Percentiles rank a stretch among this genome's conserved stretches.
Evolutionary conservation across 116 monocot genomes (phyloP).

Genomic region (Dioscorea cayenensis): DNA sequence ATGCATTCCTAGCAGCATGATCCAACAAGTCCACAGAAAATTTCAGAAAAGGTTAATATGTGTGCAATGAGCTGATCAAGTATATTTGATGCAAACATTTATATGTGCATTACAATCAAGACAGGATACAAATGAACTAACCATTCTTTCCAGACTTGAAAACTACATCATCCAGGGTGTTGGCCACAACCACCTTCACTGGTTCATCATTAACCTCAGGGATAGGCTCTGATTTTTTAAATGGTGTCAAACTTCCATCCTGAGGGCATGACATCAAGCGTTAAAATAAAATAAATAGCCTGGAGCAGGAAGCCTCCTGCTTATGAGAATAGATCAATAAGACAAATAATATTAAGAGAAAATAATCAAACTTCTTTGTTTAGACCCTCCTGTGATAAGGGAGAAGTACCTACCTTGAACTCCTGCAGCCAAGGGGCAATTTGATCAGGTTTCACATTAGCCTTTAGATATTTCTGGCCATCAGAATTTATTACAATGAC

Average conservation of each 20-base stretch:
- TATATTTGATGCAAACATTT: background rate
- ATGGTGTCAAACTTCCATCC: slow-evolving; percentile 69
- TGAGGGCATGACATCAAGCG: slow-evolving; percentile 12
- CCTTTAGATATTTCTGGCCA: slow-evolving; percentile 63
- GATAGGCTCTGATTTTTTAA: slow-evolving; percentile 80
- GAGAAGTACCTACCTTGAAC: slow-evolving; percentile 35
- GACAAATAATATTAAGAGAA: too few species aligned
- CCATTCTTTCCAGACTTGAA: slow-evolving; percentile 83
- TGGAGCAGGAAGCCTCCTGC: background rate
- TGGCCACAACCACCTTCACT: slow-evolving; percentile 86
- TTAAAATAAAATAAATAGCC: background rate
- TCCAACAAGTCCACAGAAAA: background rate
- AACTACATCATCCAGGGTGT: slow-evolving; percentile 63
- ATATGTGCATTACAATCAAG: background rate
- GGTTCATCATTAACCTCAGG: slow-evolving; percentile 85
- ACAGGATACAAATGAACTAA: slow-evolving; percentile 6
- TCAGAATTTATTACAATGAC: slow-evolving; percentile 58
- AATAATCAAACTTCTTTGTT: background rate
- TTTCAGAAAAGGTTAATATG: background rate
- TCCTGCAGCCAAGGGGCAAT: slow-evolving; percentile 77
- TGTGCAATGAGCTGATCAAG: too few species aligned
- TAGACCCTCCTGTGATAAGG: background rate
- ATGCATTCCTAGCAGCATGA: too few species aligned
- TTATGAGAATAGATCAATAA: background rate
- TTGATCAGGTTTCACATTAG: slow-evolving; percentile 58